phyloP scores from a whole-genome alignment of 2,329 filamentous ascomycete species.

The Lizonia empirigonia region DNA sequence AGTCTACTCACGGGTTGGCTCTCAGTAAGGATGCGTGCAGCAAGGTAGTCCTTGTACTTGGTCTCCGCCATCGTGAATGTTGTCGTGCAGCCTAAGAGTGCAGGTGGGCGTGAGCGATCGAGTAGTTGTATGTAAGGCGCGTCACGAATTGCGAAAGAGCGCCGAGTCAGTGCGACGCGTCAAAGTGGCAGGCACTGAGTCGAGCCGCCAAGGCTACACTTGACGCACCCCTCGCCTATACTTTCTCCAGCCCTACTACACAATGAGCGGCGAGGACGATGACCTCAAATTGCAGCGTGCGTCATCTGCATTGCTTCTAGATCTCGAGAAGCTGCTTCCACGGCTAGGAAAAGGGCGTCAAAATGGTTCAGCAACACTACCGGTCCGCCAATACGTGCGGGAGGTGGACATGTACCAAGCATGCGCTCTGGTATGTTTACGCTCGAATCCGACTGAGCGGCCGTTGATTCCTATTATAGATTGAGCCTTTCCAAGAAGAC shows the following conservation, averaged over 20 bases:
- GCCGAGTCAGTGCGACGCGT: constrained; percentile 41
- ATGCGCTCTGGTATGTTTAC: constrained; percentile 37
- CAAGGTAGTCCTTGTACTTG: constrained; percentile 71
- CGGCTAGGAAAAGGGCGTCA: constrained; percentile 48
- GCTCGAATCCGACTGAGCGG: not conserved
- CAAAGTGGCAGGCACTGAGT: constrained; percentile 34
- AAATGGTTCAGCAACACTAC: constrained; percentile 23
- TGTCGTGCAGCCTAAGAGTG: constrained; percentile 1
- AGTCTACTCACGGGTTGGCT: constrained; percentile 66
- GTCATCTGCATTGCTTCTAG: constrained; percentile 43
- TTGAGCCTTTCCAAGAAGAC: constrained; percentile 93
- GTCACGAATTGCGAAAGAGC: constrained; percentile 16
- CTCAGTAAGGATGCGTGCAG: constrained; percentile 76
- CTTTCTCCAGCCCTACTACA: constrained; percentile 21
- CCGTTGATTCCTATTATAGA: constrained; percentile 39
- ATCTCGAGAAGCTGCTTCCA: constrained; percentile 40
- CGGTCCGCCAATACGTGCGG: constrained; percentile 47
- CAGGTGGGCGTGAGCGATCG: not conserved
- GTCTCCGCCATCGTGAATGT: constrained; percentile 57
- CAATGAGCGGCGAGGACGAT: constrained; percentile 52
- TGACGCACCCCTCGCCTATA: constrained; percentile 2
- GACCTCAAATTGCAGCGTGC: constrained; percentile 54
- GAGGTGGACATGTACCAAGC: constrained; percentile 49
- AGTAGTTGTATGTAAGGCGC: constrained; percentile 1
- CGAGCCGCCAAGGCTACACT: constrained; percentile 23